phyloP scores from a whole-genome alignment of 2,329 filamentous ascomycete genomes.

The Zasmidium cellare region DNA sequence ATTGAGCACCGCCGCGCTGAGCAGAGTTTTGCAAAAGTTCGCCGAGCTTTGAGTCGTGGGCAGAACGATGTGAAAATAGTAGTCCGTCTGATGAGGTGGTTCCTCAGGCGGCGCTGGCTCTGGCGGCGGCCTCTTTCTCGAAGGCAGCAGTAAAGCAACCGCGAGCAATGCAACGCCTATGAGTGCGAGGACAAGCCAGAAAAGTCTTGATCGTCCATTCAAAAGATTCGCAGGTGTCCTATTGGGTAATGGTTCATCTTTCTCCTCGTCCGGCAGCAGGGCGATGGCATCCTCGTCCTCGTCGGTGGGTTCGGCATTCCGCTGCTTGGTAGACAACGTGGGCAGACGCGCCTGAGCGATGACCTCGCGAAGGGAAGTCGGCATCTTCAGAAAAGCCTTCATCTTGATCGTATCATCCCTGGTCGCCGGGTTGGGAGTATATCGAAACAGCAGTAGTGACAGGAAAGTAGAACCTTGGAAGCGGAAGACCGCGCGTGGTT shows the following conservation, averaged over 20 bases:
- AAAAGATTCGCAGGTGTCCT: neutral
- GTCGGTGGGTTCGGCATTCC: neutral
- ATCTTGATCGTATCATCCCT: neutral
- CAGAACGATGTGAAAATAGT: conserved; percentile 16
- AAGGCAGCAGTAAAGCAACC: neutral
- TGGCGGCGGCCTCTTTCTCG: neutral
- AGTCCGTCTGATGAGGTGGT: neutral
- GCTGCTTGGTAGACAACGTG: neutral
- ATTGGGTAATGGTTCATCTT: neutral
- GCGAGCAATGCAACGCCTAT: neutral
- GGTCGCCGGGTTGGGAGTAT: no score
- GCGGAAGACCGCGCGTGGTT: no score
- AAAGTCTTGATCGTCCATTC: neutral
- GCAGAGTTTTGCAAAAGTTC: conserved; percentile 16
- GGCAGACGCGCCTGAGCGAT: neutral
- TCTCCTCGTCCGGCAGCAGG: neutral
- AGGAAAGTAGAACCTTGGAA: no score
- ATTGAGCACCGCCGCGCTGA: conserved; percentile 12
- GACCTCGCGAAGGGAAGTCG: neutral
- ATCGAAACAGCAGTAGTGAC: no score
- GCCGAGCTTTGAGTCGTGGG: conserved; percentile 3
- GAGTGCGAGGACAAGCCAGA: neutral
- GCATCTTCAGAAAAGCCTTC: conserved; percentile 3
- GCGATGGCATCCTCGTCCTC: neutral
- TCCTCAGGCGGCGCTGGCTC: neutral